phyloP scores from a whole-genome alignment of 371 early-diverging fungal species.

The Mortierella sp. region DNA sequence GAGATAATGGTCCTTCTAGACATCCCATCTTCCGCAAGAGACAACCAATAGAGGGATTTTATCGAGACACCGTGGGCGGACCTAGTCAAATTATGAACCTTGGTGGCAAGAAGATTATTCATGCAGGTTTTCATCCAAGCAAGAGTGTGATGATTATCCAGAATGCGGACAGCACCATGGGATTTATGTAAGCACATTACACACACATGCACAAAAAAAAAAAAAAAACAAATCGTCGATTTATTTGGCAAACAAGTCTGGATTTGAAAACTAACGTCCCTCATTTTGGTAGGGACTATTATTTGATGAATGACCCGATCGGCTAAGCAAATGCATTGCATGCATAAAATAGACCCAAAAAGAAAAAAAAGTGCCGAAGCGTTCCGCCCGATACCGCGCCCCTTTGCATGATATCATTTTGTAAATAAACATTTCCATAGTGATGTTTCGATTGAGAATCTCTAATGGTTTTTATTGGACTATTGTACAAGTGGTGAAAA shows the following conservation, averaged over 20 bases:
- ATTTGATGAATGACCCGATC: slow-evolving; percentile 15
- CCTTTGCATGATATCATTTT: too few relatives aligned
- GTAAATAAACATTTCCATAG: too few relatives aligned
- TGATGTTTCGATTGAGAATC: neutral
- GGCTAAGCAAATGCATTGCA: neutral
- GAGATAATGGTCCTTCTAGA: neutral
- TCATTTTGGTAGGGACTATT: slow-evolving; percentile 11
- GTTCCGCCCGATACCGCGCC: too few relatives aligned
- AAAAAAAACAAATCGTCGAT: neutral
- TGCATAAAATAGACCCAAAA: neutral
- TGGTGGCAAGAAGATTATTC: slow-evolving; percentile 16
- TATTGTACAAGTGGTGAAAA: slow-evolving; percentile 19
- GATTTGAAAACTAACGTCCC: neutral
- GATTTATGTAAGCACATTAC: slow-evolving; percentile 48
- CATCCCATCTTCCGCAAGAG: slow-evolving; percentile 21
- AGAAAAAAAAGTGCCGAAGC: neutral
- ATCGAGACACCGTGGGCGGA: neutral
- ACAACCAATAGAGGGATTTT: neutral
- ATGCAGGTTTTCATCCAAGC: slow-evolving; percentile 41
- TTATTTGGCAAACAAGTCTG: neutral
- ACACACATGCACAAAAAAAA: neutral
- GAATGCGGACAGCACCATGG: slow-evolving; percentile 20
- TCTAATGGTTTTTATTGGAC: neutral
- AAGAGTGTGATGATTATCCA: slow-evolving; percentile 24
- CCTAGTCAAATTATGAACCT: slow-evolving; percentile 32